phyloP scores from a whole-genome alignment of 139 green algal genomes.

The Zygnema cylindricum region DNA sequence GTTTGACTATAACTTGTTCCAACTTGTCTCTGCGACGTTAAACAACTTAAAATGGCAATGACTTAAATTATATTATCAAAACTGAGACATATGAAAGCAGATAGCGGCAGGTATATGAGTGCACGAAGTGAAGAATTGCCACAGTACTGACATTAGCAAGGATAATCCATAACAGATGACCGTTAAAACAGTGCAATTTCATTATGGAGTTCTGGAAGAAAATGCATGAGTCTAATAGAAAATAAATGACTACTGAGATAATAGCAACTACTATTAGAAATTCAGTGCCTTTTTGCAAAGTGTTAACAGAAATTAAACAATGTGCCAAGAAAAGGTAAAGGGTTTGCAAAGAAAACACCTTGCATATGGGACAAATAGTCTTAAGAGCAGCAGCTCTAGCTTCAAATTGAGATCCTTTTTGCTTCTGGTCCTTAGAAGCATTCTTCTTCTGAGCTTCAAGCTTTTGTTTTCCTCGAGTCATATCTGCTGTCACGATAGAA shows the following conservation, averaged over 20 bases:
- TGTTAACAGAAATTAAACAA: background rate
- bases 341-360: background rate
- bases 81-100: background rate
- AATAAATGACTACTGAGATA: too few species aligned
- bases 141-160: too few species aligned
- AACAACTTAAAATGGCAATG: background rate
- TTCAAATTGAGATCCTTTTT: slow-evolving; percentile 53
- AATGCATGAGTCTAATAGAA: background rate
- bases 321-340: background rate
- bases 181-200: background rate
- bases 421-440: slow-evolving; percentile 6
- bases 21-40: background rate
- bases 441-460: slow-evolving; percentile 58
- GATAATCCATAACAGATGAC: too few species aligned
- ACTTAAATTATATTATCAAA: background rate
- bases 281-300: too few species aligned
- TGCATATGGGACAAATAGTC: slow-evolving; percentile 49
- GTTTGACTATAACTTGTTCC: background rate
- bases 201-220: background rate
- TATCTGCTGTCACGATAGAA: too few species aligned
- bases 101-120: background rate
- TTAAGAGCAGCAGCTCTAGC: slow-evolving; percentile 44
- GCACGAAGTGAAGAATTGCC: background rate
- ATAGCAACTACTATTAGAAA: too few species aligned
- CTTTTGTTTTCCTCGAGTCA: slow-evolving; percentile 59